These are phyloP conservation scores for Pseudogymnoascus sp. DNA, from an alignment of 2,329 filamentous ascomycete genomes.

Conservation along the genomic window DNA sequence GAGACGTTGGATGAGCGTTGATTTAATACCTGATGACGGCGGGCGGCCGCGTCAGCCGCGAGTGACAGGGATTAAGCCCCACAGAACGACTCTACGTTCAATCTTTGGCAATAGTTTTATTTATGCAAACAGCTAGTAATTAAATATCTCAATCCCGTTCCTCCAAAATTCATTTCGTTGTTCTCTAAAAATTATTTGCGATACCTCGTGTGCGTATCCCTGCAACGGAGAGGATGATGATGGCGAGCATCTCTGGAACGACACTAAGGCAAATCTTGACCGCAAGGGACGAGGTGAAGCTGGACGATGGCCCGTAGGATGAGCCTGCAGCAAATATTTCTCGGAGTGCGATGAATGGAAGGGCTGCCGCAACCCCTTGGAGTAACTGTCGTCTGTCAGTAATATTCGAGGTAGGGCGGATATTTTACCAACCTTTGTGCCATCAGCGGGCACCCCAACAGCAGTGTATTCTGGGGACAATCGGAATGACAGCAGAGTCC, in stretches of 20 bases:
- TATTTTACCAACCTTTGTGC: neutral
- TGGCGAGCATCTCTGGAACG: neutral
- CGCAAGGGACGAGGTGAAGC: constrained; percentile 1
- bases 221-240: neutral
- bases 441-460: neutral
- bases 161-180: neutral
- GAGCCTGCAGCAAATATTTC: constrained; percentile 1
- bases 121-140: neutral
- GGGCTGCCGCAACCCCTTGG: neutral
- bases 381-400: neutral
- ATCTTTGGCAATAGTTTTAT: neutral
- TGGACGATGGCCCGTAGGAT: neutral
- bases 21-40: neutral
- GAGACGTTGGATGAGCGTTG: neutral
- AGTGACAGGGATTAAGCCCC: neutral
- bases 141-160: neutral
- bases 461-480: neutral
- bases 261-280: neutral
- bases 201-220: neutral
- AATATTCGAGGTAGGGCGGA: neutral
- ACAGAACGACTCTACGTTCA: neutral
- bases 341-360: neutral
- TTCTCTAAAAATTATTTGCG: neutral
- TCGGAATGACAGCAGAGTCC: neutral
- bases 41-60: neutral